These are phyloP conservation scores for Xanthoconium stramineum DNA, from an alignment of 768 basidiomycete genomes.

Conservation along the genomic window DNA sequence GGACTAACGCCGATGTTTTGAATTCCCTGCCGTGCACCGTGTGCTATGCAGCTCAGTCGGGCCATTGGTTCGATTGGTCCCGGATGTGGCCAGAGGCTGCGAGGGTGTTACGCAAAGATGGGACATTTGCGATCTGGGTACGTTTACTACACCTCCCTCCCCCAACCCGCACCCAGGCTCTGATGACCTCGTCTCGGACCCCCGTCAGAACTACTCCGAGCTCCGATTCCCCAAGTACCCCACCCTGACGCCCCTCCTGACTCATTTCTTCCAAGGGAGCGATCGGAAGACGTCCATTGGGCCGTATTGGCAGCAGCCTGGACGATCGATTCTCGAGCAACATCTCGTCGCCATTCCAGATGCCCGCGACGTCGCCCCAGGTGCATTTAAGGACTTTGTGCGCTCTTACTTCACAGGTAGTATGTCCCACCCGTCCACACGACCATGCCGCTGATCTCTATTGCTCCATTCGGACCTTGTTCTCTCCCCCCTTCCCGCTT, in stretches of 20 bases:
- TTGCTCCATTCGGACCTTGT: too few relatives aligned
- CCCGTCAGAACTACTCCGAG: conserved; percentile 60
- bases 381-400: conserved; percentile 40
- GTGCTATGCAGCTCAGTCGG: conserved; percentile 59
- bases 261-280: conserved; percentile 58
- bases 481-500: not conserved
- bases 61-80: conserved; percentile 81
- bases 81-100: conserved; percentile 67
- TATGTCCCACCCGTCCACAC: too few relatives aligned
- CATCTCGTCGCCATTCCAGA: conserved; percentile 70
- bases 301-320: conserved; percentile 78
- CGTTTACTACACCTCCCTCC: not conserved
- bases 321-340: conserved; percentile 68
- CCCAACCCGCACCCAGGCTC: not conserved
- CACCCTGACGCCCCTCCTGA: conserved; percentile 53
- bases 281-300: conserved; percentile 57
- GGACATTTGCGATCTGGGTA: conserved; percentile 75
- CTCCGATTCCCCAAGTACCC: conserved; percentile 65
- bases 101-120: conserved; percentile 55
- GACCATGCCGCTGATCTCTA: too few relatives aligned
- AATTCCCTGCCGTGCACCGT: not conserved
- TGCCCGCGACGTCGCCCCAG: conserved; percentile 35
- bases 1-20: not conserved
- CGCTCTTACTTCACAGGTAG: conserved; percentile 60
- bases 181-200: not conserved